A percentile compares a stretch with the other conserved stretches of the same genome.
These are phyloP conservation scores for Penicillium angulare DNA, from an alignment of 495 filamentous ascomycete species.

Conservation along the genomic window DNA sequence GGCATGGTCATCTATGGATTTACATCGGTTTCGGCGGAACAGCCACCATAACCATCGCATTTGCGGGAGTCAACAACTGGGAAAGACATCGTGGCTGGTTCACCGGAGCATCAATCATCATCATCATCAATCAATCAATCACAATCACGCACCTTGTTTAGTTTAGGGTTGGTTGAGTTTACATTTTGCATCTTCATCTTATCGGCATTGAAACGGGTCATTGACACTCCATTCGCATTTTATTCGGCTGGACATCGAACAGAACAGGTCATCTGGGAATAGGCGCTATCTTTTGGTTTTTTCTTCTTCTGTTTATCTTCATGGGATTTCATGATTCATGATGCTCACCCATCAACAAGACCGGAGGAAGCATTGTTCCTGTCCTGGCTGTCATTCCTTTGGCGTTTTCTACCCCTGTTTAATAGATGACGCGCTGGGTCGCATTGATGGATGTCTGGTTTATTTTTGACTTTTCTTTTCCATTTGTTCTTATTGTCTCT, in stretches of 20 bases:
- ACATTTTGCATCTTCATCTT: slow-evolving; percentile 9
- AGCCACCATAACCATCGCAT: slow-evolving; percentile 21
- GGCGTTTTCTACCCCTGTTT: slow-evolving; percentile 5
- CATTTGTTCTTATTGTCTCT: too few relatives aligned
- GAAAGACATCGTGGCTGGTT: slow-evolving; percentile 27
- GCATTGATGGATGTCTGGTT: slow-evolving; percentile 11
- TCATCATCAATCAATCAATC: too few relatives aligned
- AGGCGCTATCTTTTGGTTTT: slow-evolving; percentile 7
- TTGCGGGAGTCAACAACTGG: slow-evolving; percentile 27
- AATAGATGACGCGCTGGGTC: slow-evolving; percentile 21
- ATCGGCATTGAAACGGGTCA: slow-evolving; percentile 11
- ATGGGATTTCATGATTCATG: not conserved
- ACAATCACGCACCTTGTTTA: too few relatives aligned
- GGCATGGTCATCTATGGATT: slow-evolving; percentile 9
- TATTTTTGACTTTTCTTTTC: not conserved
- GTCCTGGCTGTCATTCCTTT: slow-evolving; percentile 8
- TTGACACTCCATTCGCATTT: slow-evolving; percentile 15
- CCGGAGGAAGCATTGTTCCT: too few relatives aligned
- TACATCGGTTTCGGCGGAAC: slow-evolving; percentile 11
- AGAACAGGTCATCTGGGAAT: slow-evolving; percentile 1
- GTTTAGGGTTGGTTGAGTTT: too few relatives aligned
- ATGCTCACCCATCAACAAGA: too few relatives aligned
- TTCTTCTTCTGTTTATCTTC: too few relatives aligned
- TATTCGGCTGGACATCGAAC: not conserved
- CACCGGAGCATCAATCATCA: slow-evolving; percentile 19